phyloP scores from a whole-genome alignment of 495 filamentous ascomycete species.

The Lasiosphaeria hispida region DNA sequence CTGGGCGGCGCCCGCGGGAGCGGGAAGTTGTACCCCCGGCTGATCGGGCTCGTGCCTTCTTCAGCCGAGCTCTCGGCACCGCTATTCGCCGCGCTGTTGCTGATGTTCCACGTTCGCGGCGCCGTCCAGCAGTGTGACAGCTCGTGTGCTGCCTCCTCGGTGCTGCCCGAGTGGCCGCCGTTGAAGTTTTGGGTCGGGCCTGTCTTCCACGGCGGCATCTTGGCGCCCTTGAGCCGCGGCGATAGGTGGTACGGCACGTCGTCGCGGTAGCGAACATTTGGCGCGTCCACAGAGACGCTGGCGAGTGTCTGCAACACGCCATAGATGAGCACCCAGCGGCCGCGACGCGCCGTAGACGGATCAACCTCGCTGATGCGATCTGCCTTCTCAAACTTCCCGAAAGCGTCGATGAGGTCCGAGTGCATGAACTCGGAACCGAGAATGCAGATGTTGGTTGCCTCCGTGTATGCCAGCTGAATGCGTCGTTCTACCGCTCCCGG shows the following conservation, averaged over 20 bases:
- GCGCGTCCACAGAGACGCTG: slow-evolving; percentile 63
- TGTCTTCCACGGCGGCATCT: slow-evolving; percentile 58
- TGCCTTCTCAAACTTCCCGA: slow-evolving; percentile 61
- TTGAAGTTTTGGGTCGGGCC: slow-evolving; percentile 18
- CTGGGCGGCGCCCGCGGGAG: slow-evolving; percentile 24
- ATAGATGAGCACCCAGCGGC: slow-evolving; percentile 74
- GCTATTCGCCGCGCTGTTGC: slow-evolving; percentile 21
- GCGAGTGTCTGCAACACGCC: slow-evolving; percentile 68
- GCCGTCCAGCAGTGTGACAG: slow-evolving; percentile 61
- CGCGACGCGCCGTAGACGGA: slow-evolving; percentile 58
- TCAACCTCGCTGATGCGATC: slow-evolving; percentile 49
- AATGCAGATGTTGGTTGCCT: slow-evolving; percentile 66
- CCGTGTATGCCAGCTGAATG: slow-evolving; percentile 61
- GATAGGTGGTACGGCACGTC: slow-evolving; percentile 65
- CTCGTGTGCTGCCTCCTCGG: slow-evolving; percentile 53
- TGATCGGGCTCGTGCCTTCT: slow-evolving; percentile 22
- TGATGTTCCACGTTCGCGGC: slow-evolving; percentile 44
- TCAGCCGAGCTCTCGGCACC: slow-evolving; percentile 33
- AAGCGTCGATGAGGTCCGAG: slow-evolving; percentile 59
- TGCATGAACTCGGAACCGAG: slow-evolving; percentile 53
- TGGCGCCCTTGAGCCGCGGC: slow-evolving; percentile 52
- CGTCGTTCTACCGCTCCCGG: slow-evolving; percentile 39
- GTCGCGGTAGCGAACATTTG: slow-evolving; percentile 56
- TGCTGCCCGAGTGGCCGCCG: slow-evolving; percentile 10
- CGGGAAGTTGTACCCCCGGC: slow-evolving; percentile 32